Evolutionary conservation across 192 early-diverging fungal species (phyloP), one percentile per base, ranked within the genome.

Genomic region (Oehlia diaphana): DNA sequence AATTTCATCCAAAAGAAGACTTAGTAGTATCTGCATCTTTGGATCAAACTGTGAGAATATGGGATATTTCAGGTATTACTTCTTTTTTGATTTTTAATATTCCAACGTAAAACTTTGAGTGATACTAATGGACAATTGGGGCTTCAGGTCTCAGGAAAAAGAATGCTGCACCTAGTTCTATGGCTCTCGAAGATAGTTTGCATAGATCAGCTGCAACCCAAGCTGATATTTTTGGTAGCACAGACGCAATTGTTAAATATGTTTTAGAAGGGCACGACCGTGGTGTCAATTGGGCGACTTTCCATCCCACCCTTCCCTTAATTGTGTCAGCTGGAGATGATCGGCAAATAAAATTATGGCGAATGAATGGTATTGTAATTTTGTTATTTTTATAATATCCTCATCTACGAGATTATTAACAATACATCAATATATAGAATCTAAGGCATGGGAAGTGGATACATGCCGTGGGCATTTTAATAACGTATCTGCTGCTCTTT

Each of bases 391-490:
- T 12, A 33, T 72, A 10, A 28, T 70, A 28, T 50, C 14, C 39
- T 42, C 0, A 67, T 53, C 31, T 42, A 13, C 16, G 16, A 16
- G 50, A 19, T 58, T 58, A 58, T 58, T 58, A 4, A 50, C 4
- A 16, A 14, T 58, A 58, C 14, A 58, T 61, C 58, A 26, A 35
- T 62, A 31, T 28, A 53, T 83, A 95, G 96, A 99, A 79, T 94
- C 95, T 53, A 93, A 94, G 83, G 98, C 98, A 21, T 99, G 98
- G 98, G 98, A 99, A 83, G 94, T 99, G n/a, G 97, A 99, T 82
- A 97, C 96, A 28, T 98, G 96, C 88, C 92, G 98, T 37, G 98
- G 97, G 10, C 98, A 99, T 85, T 98, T 95, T 87, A 98, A 97
- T 90, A 98, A 98, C 76, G 95, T 99, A 37, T 96, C 94, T 33